Base-by-base conservation (phyloP, 2,329 filamentous ascomycete genomes). In the Apiospora arundinis region DNA sequence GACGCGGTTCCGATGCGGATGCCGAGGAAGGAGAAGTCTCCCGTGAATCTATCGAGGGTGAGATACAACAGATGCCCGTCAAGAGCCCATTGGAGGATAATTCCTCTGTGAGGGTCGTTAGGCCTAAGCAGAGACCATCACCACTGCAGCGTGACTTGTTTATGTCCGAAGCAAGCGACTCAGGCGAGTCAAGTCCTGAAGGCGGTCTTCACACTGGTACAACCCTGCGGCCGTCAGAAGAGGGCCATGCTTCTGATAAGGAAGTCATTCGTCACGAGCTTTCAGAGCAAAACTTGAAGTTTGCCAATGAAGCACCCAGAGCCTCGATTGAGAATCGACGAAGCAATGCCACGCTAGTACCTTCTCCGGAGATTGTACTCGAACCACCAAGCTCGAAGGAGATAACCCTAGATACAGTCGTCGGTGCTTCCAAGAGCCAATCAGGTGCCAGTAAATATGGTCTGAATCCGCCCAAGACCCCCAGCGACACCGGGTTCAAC, bases 1-100 rank as follows among this genome's bases (percentile, higher is more conserved):
- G 49, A 44, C 46, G 67, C 32, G 45, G 46, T 18, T 42, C 69
- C 7, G 71, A 71, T 11, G 65, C 21, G 60, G 25, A 68, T 56
- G 52, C 32, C 28, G 69, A 71, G 21, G 42, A 69, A 37, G 67
- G 21, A 40, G 56, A 71, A 32, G 14, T 14, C 8, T 6, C 44
- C 49, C n/a, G 42, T 48, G 56, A 67, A 60, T n/a, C 52, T 4
- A 14, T 18, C 11, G 69, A 71, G 25, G 28, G 52, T 32, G 71
- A 63, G 21, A 40, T 68, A 14, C 40, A 52, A n/a, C 42, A 68
- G 21, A 69, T 70, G 44, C 42, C 56, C 42, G 25, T 44, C 18
- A 46, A 28, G n/a, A 28, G 12, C 67, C 52, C n/a, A 16, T 21
- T 45, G 25, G 56, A 46, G 25, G 65, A 67, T 3, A 4, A 9